Evolutionary conservation across 164 flowering plant genomes (phyloP).

Genomic region (Aristolochia contorta): DNA sequence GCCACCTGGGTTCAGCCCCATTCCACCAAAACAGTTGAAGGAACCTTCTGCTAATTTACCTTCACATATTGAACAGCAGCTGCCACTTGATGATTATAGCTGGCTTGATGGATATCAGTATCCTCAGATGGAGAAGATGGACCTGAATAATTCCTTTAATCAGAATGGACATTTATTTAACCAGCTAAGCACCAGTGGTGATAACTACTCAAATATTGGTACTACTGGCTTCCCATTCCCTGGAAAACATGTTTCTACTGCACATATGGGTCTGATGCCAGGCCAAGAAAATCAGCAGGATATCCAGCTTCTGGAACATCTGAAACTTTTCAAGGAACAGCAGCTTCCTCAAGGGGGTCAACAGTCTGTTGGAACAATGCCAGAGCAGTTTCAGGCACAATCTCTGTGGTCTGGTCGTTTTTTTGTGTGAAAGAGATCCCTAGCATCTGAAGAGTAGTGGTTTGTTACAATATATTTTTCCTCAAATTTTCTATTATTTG

Average conservation of each 20-base stretch:
- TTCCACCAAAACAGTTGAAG: slow-evolving; percentile 36
- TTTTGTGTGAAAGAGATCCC: slow-evolving; percentile 68
- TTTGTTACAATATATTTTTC: not conserved
- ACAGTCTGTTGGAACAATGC: slow-evolving; percentile 44
- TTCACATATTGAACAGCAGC: slow-evolving; percentile 26
- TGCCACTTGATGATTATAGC: slow-evolving; percentile 62
- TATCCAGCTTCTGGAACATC: slow-evolving; percentile 36
- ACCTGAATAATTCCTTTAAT: slow-evolving; percentile 15
- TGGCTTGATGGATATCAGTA: slow-evolving; percentile 84
- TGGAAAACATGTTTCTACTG: slow-evolving; percentile 58
- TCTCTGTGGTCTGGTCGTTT: slow-evolving; percentile 62
- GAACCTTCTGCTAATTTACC: slow-evolving; percentile 20
- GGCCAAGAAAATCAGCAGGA: slow-evolving; percentile 44
- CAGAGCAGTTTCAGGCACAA: slow-evolving; percentile 69
- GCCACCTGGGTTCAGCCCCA: slow-evolving; percentile 75
- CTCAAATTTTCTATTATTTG: not conserved
- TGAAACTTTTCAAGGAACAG: slow-evolving; percentile 38
- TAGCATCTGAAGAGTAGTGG: slow-evolving; percentile 4
- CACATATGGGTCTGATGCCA: slow-evolving; percentile 31
- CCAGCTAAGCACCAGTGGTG: slow-evolving; percentile 57
- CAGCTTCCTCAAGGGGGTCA: slow-evolving; percentile 38
- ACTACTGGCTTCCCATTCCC: slow-evolving; percentile 70
- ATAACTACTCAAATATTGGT: slow-evolving; percentile 29
- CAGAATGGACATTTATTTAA: not conserved
- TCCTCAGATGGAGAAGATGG: slow-evolving; percentile 23